Percentiles rank a stretch among this genome's conserved stretches.
These are phyloP conservation scores for Suhomyces tanzawaensis DNA, from an alignment of 805 yeast genomes.

Conservation along the genomic window DNA sequence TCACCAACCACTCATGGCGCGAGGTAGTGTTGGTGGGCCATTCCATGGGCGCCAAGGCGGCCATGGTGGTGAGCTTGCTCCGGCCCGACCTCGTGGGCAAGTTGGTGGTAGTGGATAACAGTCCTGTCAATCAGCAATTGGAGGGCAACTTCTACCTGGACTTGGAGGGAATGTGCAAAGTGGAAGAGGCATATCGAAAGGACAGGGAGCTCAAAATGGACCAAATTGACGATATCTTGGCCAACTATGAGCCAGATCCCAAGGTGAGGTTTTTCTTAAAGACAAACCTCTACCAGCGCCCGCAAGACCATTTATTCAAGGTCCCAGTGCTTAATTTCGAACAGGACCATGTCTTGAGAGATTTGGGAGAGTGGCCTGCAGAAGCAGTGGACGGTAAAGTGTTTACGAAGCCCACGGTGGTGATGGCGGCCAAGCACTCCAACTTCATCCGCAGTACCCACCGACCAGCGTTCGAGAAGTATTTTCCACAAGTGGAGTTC, in stretches of 20 bases:
- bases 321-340: slow-evolving; percentile 29
- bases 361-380: slow-evolving; percentile 34
- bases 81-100: slow-evolving; percentile 39
- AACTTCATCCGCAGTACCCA: slow-evolving; percentile 37
- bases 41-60: slow-evolving; percentile 62
- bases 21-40: slow-evolving; percentile 41
- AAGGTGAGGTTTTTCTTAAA: slow-evolving; percentile 36
- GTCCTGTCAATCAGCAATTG: slow-evolving; percentile 40
- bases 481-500: slow-evolving; percentile 21
- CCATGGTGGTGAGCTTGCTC: slow-evolving; percentile 44
- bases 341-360: slow-evolving; percentile 21
- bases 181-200: slow-evolving; percentile 21
- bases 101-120: slow-evolving; percentile 49
- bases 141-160: slow-evolving; percentile 33
- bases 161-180: slow-evolving; percentile 38
- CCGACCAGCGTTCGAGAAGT: slow-evolving; percentile 18
- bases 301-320: slow-evolving; percentile 27
- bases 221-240: slow-evolving; percentile 22
- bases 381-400: slow-evolving; percentile 15
- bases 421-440: slow-evolving; percentile 45
- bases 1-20: slow-evolving; percentile 21
- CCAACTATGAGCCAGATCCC: slow-evolving; percentile 21
- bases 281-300: slow-evolving; percentile 34
- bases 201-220: slow-evolving; percentile 2
- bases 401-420: slow-evolving; percentile 35